A percentile compares a stretch with the other conserved stretches of the same genome.
These are phyloP conservation scores for Raphanus sativus DNA, from an alignment of 345 rosid genomes.

Conservation along the genomic window DNA sequence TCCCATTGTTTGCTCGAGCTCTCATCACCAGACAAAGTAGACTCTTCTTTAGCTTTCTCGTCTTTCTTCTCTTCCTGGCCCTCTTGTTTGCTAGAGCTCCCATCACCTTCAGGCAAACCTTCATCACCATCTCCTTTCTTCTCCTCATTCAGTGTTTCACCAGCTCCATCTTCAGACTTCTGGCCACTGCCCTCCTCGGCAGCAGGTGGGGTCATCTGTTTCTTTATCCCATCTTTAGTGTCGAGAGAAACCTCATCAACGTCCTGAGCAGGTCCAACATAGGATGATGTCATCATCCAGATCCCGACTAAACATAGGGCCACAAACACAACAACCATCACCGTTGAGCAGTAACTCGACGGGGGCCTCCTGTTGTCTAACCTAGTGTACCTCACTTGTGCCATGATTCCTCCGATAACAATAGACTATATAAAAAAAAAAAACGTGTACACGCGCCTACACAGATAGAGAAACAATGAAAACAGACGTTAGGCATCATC, in stretches of 20 bases:
- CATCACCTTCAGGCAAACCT: conserved; percentile 32
- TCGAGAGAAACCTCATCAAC: conserved; percentile 59
- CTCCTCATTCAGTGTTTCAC: conserved; percentile 66
- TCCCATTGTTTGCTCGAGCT: background rate
- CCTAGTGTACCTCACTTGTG: conserved; percentile 68
- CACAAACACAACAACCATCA: conserved; percentile 78
- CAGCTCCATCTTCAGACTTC: conserved; percentile 60
- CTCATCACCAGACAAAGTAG: conserved; percentile 12
- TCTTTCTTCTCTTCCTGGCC: conserved; percentile 49
- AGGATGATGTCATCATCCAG: conserved; percentile 96
- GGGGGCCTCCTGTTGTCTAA: conserved; percentile 66
- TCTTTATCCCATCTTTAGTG: conserved; percentile 56
- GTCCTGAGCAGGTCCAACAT: conserved; percentile 60
- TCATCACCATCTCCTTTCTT: conserved; percentile 54
- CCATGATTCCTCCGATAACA: conserved; percentile 49
- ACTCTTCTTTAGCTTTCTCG: conserved; percentile 41
- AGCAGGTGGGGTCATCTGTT: conserved; percentile 40
- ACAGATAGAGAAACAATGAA: conserved; percentile 1
- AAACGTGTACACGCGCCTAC: conserved; percentile 16
- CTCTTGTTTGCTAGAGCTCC: conserved; percentile 34
- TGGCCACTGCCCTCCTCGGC: conserved; percentile 36
- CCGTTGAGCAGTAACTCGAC: conserved; percentile 74
- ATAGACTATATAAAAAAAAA: background rate
- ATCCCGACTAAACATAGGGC: conserved; percentile 89
- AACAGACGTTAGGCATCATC: background rate